phyloP scores from a whole-genome alignment of 768 basidiomycete species.

The Fibroporia radiculosa region DNA sequence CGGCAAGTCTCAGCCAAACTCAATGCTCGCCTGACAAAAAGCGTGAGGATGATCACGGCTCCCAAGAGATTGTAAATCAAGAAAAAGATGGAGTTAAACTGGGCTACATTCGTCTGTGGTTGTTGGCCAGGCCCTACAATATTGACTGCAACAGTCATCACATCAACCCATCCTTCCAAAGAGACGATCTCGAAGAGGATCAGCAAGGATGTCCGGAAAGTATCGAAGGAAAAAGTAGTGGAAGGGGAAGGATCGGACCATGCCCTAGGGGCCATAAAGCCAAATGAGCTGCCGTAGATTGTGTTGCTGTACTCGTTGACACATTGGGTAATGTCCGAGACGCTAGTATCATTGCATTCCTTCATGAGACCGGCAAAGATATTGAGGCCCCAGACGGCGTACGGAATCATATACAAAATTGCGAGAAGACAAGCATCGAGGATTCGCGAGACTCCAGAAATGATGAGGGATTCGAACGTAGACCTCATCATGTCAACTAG shows the following conservation, averaged over 20 bases:
- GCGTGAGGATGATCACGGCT: constrained; percentile 79
- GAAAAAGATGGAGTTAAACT: constrained; percentile 86
- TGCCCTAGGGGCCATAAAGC: constrained; percentile 73
- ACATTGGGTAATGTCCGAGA: constrained; percentile 54
- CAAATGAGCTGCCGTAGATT: constrained; percentile 51
- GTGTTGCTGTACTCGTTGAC: constrained; percentile 65
- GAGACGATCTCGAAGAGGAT: constrained; percentile 97
- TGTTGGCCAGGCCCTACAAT: constrained; percentile 66
- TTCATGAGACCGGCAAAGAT: constrained; percentile 86
- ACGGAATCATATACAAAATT: constrained; percentile 86
- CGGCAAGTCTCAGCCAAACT: background rate
- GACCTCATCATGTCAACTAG: constrained; percentile 79
- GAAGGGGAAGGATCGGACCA: constrained; percentile 85
- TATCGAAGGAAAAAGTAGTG: constrained; percentile 85
- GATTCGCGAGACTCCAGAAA: constrained; percentile 79
- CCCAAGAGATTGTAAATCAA: constrained; percentile 88
- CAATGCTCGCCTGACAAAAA: constrained; percentile 74
- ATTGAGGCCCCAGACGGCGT: constrained; percentile 90
- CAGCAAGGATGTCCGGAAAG: constrained; percentile 71
- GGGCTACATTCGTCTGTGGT: constrained; percentile 63
- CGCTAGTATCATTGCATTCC: constrained; percentile 66
- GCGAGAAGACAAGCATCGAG: constrained; percentile 86
- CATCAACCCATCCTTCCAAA: constrained; percentile 95
- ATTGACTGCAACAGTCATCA: constrained; percentile 73
- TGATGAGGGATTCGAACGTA: constrained; percentile 81